Conservation (phyloP, 2,329 filamentous ascomycete genomes). For the Cercospora brassicicola region DNA sequence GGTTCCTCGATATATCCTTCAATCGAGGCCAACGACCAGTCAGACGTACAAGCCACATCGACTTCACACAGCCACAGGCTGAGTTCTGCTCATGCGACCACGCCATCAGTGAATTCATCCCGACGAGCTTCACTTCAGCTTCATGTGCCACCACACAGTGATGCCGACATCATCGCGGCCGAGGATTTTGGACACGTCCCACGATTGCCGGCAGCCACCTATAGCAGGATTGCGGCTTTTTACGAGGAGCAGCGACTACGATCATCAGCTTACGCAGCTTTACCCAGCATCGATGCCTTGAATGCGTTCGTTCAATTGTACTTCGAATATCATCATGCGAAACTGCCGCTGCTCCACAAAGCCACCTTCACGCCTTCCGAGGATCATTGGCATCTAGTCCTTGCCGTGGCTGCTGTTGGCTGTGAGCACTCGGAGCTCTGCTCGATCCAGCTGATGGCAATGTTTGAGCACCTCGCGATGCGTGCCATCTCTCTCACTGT, state of each 20-base stretch:
- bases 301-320: conserved; percentile 15
- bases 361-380: conserved; percentile 11
- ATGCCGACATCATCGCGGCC: conserved; percentile 7
- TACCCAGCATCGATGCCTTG: conserved; percentile 8
- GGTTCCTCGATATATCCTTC: conserved; percentile 11
- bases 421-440: conserved; percentile 9
- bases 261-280: not conserved
- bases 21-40: not conserved
- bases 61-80: not conserved
- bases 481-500: conserved; percentile 11
- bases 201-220: conserved; percentile 2
- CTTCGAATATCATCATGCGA: conserved; percentile 10
- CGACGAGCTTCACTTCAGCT: not conserved
- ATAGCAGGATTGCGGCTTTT: conserved; percentile 3
- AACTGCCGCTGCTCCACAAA: conserved; percentile 11
- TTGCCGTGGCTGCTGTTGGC: conserved; percentile 10
- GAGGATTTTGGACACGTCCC: conserved; percentile 9
- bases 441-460: conserved; percentile 8
- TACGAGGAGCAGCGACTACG: conserved; percentile 2
- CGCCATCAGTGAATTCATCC: not conserved
- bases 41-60: not conserved
- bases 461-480: conserved; percentile 15
- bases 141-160: not conserved
- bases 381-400: conserved; percentile 11
- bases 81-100: not conserved